Base-by-base conservation (phyloP, 345 rosid species). In the Syzygium aqueum region DNA sequence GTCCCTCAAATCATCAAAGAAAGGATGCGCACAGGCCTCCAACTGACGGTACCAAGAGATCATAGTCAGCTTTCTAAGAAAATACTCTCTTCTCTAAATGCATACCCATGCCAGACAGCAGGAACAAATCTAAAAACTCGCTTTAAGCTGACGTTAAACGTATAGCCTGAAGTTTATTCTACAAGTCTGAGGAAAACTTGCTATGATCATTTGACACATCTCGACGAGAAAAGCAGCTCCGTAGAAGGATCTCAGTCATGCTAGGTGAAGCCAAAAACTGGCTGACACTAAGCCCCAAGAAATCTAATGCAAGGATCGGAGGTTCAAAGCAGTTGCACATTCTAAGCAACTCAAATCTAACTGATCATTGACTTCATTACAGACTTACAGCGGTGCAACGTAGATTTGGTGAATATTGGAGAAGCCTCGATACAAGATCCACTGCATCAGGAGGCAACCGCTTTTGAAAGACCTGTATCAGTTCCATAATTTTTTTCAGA, bases 21-120 rank as follows among this genome's bases (percentile, higher is more conserved):
- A 98, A 13, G 98, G 95, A 86, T 98, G 99, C 23, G 98, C 97
- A 90, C 99, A 98, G 78, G 98, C 99, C 91, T 97, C 99, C 95
- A 96, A 87, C 99, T 98, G 92, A 85, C 50, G 87, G 21, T 51
- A 54, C 6, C 85, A 10, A 80, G 27, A 53, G 28, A 51, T 33
- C 25, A 12, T 86, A 53, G 65, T 73, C 82, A 73, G 49, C 49
- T 9, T 19, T 73, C 37, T 73, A 22, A 21, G 49, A 33, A 73
- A 73, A 73, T 73, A 37, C 15, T 73, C 49, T 19, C 25, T 19
- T 73, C 49, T 73, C 49, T 19, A 37, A 49, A 37, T 40, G 49
- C 82, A 73, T 37, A 73, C 49, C 82, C 82, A 73, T 37, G 49
- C 82, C 82, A 73, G 82, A 73, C 25, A 37, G 82, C 82, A 73